phyloP scores from a whole-genome alignment of 2,329 filamentous ascomycete genomes.

The Hypomyces rosellus region DNA sequence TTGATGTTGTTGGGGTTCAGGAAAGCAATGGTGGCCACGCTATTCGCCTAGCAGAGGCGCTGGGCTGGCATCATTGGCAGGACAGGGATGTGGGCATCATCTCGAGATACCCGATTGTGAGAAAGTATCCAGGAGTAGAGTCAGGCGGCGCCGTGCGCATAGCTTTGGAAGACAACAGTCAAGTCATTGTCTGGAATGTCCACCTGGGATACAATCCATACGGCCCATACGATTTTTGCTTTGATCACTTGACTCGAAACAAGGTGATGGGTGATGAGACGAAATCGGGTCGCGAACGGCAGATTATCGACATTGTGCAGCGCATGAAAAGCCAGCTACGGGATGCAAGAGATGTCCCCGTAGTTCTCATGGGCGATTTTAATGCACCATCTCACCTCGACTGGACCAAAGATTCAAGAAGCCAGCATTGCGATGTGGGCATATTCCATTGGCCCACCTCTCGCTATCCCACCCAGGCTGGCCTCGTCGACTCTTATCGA shows the following conservation, averaged over 20 bases:
- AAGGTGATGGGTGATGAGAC: conserved; percentile 28
- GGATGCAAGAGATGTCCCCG: conserved; percentile 25
- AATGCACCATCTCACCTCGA: conserved; percentile 40
- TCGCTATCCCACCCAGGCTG: conserved; percentile 25
- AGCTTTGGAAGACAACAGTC: conserved; percentile 24
- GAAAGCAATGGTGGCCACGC: conserved; percentile 27
- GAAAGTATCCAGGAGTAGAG: conserved; percentile 20
- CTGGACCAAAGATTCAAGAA: conserved; percentile 27
- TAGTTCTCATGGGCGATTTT: conserved; percentile 35
- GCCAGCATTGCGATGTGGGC: conserved; percentile 31
- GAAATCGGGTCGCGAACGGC: conserved; percentile 30
- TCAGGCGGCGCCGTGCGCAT: conserved; percentile 27
- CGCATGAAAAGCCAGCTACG: conserved; percentile 27
- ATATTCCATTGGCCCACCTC: conserved; percentile 35
- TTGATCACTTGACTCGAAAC: conserved; percentile 25
- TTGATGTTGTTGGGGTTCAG: conserved; percentile 34
- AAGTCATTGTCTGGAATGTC: conserved; percentile 30
- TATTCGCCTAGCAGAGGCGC: conserved; percentile 27
- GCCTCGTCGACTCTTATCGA: conserved; percentile 35
- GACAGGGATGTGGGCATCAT: conserved; percentile 28
- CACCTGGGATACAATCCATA: conserved; percentile 35
- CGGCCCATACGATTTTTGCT: conserved; percentile 39
- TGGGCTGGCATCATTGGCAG: conserved; percentile 34
- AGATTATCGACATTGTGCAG: conserved; percentile 29
- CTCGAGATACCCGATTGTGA: conserved; percentile 33